Conservation (phyloP, 116 monocot species). For the Phalaenopsis hybrid region DNA sequence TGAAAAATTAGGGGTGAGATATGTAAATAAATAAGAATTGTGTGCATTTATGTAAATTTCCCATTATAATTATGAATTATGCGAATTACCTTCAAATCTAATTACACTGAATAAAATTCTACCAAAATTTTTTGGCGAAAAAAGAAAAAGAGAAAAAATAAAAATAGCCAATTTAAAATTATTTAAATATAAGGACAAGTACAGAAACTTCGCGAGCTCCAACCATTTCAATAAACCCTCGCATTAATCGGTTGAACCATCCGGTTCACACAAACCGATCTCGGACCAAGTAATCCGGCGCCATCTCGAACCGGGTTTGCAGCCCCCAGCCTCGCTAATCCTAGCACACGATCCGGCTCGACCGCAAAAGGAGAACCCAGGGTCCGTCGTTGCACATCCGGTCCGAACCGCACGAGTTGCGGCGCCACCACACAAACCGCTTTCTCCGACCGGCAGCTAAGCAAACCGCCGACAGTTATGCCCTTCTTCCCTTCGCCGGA, state of each 20-base stretch:
- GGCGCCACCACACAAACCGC: conserved; percentile 40
- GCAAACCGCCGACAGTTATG: conserved; percentile 8
- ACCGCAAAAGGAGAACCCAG: background rate
- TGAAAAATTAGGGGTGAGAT: too few species aligned
- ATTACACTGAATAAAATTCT: too few species aligned
- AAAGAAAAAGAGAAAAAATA: too few species aligned
- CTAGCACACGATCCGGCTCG: conserved; percentile 1
- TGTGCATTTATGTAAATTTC: too few species aligned
- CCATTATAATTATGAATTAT: too few species aligned
- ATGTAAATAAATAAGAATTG: too few species aligned
- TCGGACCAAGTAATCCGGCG: background rate
- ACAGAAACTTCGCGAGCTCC: background rate
- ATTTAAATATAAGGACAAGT: background rate
- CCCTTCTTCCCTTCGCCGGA: background rate
- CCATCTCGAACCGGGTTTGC: background rate
- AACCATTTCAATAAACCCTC: background rate
- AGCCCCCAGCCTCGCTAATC: conserved; percentile 1
- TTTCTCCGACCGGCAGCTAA: conserved; percentile 48
- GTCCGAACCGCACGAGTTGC: conserved; percentile 18
- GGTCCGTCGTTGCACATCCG: background rate
- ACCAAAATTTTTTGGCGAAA: too few species aligned
- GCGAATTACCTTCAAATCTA: too few species aligned
- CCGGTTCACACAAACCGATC: conserved; percentile 1
- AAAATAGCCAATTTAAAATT: background rate
- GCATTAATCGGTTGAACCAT: background rate